phyloP scores from a whole-genome alignment of 257 asterid species.

The Scutellaria minor region DNA sequence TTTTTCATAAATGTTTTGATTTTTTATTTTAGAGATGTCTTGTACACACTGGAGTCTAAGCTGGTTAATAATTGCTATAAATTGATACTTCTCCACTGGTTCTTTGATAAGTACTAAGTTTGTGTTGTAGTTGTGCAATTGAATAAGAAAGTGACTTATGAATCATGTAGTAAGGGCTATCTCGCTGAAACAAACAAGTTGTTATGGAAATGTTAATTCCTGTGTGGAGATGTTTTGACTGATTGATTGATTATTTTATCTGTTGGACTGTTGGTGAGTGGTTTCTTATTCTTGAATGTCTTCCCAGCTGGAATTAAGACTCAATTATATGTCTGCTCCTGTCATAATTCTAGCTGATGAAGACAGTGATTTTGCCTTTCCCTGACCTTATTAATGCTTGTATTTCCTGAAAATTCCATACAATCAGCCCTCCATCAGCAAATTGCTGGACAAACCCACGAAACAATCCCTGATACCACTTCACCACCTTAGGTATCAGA shows the following conservation, averaged over 20 bases:
- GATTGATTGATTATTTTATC: not conserved
- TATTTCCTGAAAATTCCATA: not conserved
- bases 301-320: not conserved
- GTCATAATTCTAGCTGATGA: not conserved
- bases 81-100: constrained; percentile 13
- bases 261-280: not conserved
- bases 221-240: not conserved
- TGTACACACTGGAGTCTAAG: constrained; percentile 13
- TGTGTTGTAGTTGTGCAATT: constrained; percentile 1
- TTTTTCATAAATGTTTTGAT: not conserved
- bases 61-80: constrained; percentile 18
- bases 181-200: not conserved
- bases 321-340: not conserved
- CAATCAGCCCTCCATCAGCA: too few relatives aligned
- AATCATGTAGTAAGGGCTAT: not conserved
- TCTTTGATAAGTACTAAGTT: constrained; percentile 2
- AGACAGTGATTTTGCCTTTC: not conserved
- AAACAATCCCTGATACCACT: not conserved
- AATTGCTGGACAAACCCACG: too few relatives aligned
- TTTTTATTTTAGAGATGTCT: not conserved
- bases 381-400: not conserved
- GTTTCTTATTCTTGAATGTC: not conserved
- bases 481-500: not conserved
- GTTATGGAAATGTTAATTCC: not conserved
- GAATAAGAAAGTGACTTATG: constrained; percentile 7